A percentile compares a stretch with the other conserved stretches of the same genome.
Evolutionary conservation across 805 yeast genomes (phyloP).

Genomic region (Yarrowia sp.): DNA sequence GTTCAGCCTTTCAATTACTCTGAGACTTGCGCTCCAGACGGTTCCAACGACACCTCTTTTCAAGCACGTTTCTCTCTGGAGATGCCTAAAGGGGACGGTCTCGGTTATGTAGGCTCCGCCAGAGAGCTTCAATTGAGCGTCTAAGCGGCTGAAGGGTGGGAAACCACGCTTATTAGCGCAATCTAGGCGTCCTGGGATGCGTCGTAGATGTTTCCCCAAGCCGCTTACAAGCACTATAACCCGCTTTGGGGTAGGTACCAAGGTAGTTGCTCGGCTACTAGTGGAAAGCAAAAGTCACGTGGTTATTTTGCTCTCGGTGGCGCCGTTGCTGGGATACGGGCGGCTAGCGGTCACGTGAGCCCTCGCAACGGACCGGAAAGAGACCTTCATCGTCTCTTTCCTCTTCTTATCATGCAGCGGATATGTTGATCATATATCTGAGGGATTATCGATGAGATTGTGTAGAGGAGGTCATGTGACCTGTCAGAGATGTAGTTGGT

Average conservation of each 20-base stretch:
- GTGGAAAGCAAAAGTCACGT: neutral
- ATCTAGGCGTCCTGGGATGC: neutral
- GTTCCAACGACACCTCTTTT: neutral
- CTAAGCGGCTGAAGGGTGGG: slow-evolving; percentile 6
- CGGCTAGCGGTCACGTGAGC: neutral
- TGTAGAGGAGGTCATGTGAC: too few species aligned
- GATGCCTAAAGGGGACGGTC: neutral
- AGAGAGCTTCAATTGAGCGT: neutral
- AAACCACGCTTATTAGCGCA: neutral
- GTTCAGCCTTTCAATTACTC: neutral
- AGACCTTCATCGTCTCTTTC: neutral
- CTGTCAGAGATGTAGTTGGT: too few species aligned
- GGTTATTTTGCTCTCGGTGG: neutral
- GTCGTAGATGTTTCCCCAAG: neutral
- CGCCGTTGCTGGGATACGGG: slow-evolving; percentile 1
- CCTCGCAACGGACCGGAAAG: neutral
- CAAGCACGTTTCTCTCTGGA: neutral
- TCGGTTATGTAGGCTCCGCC: neutral
- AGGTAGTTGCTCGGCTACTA: slow-evolving; percentile 3
- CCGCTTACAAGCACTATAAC: slow-evolving; percentile 1
- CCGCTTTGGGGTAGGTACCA: too few species aligned
- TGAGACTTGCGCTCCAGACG: neutral
- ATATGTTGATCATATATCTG: slow-evolving; percentile 3
- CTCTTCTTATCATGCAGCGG: slow-evolving; percentile 8
- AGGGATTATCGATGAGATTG: neutral